These are phyloP conservation scores for Yamadazyma atlantica DNA, from an alignment of 1,139 yeast species.

Conservation along the genomic window DNA sequence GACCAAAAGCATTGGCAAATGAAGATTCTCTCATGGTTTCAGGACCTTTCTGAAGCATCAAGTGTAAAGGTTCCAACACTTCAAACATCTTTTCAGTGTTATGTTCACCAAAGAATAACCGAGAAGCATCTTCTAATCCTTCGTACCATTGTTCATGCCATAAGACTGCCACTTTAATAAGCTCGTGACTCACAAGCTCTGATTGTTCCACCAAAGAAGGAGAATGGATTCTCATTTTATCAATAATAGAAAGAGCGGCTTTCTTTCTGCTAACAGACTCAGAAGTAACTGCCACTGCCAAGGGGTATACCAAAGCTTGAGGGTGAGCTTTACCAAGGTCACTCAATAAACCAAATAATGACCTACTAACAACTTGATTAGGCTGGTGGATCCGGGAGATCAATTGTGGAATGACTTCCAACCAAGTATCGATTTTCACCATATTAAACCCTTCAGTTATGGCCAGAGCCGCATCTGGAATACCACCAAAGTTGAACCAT, in stretches of 20 bases:
- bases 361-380: slow-evolving; percentile 76
- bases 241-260: slow-evolving; percentile 90
- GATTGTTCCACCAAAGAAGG: slow-evolving; percentile 87
- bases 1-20: slow-evolving; percentile 89
- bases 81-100: slow-evolving; percentile 94
- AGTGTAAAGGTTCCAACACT: slow-evolving; percentile 85
- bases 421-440: slow-evolving; percentile 91
- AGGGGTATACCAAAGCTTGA: slow-evolving; percentile 91
- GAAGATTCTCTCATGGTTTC: slow-evolving; percentile 92
- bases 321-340: slow-evolving; percentile 96
- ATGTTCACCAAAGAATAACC: slow-evolving; percentile 91
- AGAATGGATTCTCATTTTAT: slow-evolving; percentile 88
- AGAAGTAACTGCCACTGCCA: slow-evolving; percentile 94
- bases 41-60: slow-evolving; percentile 80
- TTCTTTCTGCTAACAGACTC: slow-evolving; percentile 86
- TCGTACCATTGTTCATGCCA: slow-evolving; percentile 99
- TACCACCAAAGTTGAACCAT: slow-evolving; percentile 96
- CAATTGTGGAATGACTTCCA: slow-evolving; percentile 92
- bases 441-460: slow-evolving; percentile 88
- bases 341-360: slow-evolving; percentile 76
- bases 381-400: slow-evolving; percentile 97
- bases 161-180: slow-evolving; percentile 89
- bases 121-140: slow-evolving; percentile 94
- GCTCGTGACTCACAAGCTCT: slow-evolving; percentile 88
- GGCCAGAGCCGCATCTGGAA: slow-evolving; percentile 86